Evolutionary conservation across 139 green algal species (phyloP), one percentile per base, ranked within the genome.

Genomic region (Chlorella sp.): DNA sequence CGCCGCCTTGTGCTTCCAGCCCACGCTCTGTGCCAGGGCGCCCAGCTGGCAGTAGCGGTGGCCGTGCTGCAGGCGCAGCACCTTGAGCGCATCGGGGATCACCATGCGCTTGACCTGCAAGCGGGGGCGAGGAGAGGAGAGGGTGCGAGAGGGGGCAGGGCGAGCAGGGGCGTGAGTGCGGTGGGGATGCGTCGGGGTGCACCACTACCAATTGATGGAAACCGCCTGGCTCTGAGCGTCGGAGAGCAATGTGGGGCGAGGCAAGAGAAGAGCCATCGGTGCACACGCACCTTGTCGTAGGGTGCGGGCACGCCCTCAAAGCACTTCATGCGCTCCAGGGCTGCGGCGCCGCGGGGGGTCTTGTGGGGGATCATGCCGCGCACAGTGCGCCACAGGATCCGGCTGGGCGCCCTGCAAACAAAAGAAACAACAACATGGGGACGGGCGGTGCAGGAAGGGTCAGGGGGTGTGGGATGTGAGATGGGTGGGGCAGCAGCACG

Each of bases 281-380:
- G 24, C 16, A 3, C 78, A n/a, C 75, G 0, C 73, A 86, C 89
- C 75, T 91, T 92, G 86, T 94, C 89, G 78, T 92, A 92, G 68
- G 89, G 91, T 24, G 93, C 79, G 18, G 98, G 98, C 69, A 99
- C 94, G 83, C 98, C 98, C 96, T 99, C 98, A 89, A 98, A 99
- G 48, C 36, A 89, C 97, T 99, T 99, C 36, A 99, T 92, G 83
- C 98, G 94, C 90, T 99, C 97, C 92, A 99, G 91, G n/a, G 98
- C 98, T 30, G 95, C 96, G 40, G 94, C 95, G 73, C 98, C 98
- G 83, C 98, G 96, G 79, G 94, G 83, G 39, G 97, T 99, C 97
- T 99, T 99, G 96, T 99, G 97, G 24, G 98, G 98, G 34, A 99
- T 90, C 98, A 99, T 99, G 69, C 98, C 97, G 85, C 98, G 95